Base-by-base conservation (phyloP, 2,329 filamentous ascomycete species). In the Pestalotiopsis fici region DNA sequence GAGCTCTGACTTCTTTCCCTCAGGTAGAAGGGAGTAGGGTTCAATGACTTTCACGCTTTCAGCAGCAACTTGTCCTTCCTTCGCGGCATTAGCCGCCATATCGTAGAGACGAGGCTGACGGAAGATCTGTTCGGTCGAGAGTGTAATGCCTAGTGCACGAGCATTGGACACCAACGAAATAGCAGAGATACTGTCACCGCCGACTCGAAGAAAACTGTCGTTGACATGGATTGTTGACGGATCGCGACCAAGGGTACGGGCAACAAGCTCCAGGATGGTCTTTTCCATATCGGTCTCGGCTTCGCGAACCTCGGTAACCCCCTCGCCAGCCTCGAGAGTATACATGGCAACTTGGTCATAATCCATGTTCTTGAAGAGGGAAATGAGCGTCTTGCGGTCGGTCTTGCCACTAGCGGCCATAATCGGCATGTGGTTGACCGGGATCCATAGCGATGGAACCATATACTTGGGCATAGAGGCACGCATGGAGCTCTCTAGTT, bases 51-150 rank as follows among this genome's bases (percentile, higher is more conserved):
- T 27, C 7, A 25, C 15, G 12, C 11, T 23, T 27, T 50, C 27
- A 11, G 39, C 21, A 13, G 27, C 18, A 18, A 4, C 23, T 23
- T 39, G 15, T 6, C 27, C 18, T 11, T 60, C 57, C 28, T 39
- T 31, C 37, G 23, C 37, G 23, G 60, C 43, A 43, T 50, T 63
- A 21, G 31, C 37, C 5, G 62, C 62, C 62, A 64, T 64, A 15
- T 64, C 47, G 25, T 27, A 37, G n/a, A 64, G 23, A 23, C 39
- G 39, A 21, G 62, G 62, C 15, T 54, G 62, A 13, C 57, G 54
- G 27, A 67, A 65, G 5, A 67, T 59, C n/a, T 64, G 39, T 23
- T 47, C 66, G 55, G 63, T 62, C n/a, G 66, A 65, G 15, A 67
- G 39, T 27, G 61, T 25, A n/a, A 60, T 37, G 25, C 62, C 21